Percentiles rank a stretch among this genome's conserved stretches.
These are phyloP conservation scores for Colletotrichum filicis DNA, from an alignment of 2,329 filamentous ascomycete species.

Conservation along the genomic window DNA sequence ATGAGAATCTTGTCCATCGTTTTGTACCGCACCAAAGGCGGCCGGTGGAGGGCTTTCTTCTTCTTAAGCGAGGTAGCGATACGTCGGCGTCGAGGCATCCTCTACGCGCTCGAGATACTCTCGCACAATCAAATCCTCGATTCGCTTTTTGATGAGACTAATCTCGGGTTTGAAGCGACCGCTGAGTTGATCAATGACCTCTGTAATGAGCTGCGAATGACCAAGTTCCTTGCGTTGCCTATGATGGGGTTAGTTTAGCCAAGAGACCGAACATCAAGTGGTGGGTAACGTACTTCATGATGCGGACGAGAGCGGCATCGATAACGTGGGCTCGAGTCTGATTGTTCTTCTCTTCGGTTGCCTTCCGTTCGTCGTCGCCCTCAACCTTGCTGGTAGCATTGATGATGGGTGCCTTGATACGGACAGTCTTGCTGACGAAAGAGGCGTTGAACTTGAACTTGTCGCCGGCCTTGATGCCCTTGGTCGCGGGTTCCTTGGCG, in stretches of 20 bases:
- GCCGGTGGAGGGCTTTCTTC: neutral
- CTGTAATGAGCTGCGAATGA: slow-evolving; percentile 76
- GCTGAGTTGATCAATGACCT: slow-evolving; percentile 77
- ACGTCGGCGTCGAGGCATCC: slow-evolving; percentile 71
- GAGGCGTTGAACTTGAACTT: slow-evolving; percentile 83
- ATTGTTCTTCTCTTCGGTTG: slow-evolving; percentile 81
- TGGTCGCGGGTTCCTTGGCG: slow-evolving; percentile 81
- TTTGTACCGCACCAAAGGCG: neutral
- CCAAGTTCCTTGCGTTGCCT: slow-evolving; percentile 79
- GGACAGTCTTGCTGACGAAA: slow-evolving; percentile 85
- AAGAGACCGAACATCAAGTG: neutral
- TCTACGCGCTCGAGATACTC: slow-evolving; percentile 84
- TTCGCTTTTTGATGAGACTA: slow-evolving; percentile 81
- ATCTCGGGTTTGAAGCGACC: slow-evolving; percentile 81
- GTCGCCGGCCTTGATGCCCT: slow-evolving; percentile 81
- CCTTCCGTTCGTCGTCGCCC: slow-evolving; percentile 73
- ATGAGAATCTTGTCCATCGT: slow-evolving; percentile 9
- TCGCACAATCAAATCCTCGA: slow-evolving; percentile 79
- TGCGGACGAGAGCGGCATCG: slow-evolving; percentile 81
- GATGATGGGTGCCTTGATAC: slow-evolving; percentile 90
- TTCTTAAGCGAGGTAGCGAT: slow-evolving; percentile 75
- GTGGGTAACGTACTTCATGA: slow-evolving; percentile 81
- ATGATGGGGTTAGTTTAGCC: slow-evolving; percentile 41
- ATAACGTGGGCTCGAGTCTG: slow-evolving; percentile 77
- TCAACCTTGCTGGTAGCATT: slow-evolving; percentile 87